These are phyloP conservation scores for Pyrenochaeta sp. DNA, from an alignment of 2,329 filamentous ascomycete genomes.

Conservation along the genomic window DNA sequence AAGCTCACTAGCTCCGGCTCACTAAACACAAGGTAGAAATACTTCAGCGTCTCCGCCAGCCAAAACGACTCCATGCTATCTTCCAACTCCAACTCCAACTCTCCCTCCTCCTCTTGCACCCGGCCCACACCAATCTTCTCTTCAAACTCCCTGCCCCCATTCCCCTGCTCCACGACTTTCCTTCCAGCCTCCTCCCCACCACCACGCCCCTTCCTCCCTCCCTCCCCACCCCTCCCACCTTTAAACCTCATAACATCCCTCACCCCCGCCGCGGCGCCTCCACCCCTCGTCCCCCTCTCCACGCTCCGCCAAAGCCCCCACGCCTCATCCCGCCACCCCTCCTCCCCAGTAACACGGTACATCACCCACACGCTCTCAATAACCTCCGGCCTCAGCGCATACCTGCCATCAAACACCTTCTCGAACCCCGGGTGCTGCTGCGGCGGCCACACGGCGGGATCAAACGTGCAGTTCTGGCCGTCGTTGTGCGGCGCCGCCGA, in stretches of 20 bases:
- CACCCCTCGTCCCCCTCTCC: slow-evolving; percentile 56
- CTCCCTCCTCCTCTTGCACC: no score
- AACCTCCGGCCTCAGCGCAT: slow-evolving; percentile 72
- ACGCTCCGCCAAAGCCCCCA: slow-evolving; percentile 76
- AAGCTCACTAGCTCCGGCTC: slow-evolving; percentile 64
- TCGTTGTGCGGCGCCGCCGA: slow-evolving; percentile 47
- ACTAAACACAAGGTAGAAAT: slow-evolving; percentile 60
- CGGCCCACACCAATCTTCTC: no score
- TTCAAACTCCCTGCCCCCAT: no score
- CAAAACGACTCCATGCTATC: slow-evolving; percentile 74
- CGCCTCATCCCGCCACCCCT: slow-evolving; percentile 68
- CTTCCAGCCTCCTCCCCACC: slow-evolving; percentile 51
- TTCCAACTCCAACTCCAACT: slow-evolving; percentile 47
- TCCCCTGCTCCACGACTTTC: no score
- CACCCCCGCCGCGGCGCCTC: slow-evolving; percentile 68
- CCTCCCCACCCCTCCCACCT: slow-evolving; percentile 48
- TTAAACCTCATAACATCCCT: slow-evolving; percentile 55
- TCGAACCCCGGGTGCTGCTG: slow-evolving; percentile 58
- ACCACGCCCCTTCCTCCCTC: slow-evolving; percentile 53
- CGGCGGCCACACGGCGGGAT: slow-evolving; percentile 19
- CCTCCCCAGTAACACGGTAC: slow-evolving; percentile 73
- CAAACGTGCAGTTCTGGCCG: slow-evolving; percentile 26
- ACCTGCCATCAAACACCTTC: slow-evolving; percentile 62
- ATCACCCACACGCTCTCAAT: slow-evolving; percentile 80
- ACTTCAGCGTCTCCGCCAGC: slow-evolving; percentile 61